Conservation (phyloP, 306 rosid genomes). For the Cicer yamashitae region DNA sequence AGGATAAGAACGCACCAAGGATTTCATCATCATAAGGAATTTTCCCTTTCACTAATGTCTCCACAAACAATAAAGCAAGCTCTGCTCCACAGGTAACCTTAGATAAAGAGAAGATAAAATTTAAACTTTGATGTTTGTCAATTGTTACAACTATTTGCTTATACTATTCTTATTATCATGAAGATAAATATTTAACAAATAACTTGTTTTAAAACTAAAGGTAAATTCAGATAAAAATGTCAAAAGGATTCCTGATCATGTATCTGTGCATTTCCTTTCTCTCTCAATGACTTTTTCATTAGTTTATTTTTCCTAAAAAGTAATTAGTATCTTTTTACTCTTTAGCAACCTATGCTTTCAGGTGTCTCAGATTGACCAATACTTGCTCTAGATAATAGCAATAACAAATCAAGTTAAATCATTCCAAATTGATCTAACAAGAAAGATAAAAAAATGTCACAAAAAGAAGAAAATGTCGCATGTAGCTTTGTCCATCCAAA, state of each 20-base stretch:
- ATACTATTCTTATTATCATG: conserved; percentile 20
- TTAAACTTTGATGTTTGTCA: conserved; percentile 35
- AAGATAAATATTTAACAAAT: neutral
- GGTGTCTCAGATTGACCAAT: conserved; percentile 19
- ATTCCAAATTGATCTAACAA: conserved; percentile 35
- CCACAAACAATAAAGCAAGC: conserved; percentile 89
- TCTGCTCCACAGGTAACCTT: conserved; percentile 98
- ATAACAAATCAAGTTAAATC: conserved; percentile 32
- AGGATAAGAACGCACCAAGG: conserved; percentile 70
- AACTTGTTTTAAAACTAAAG: conserved; percentile 28
- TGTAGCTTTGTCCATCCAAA: neutral
- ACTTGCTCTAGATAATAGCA: neutral
- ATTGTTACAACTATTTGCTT: neutral
- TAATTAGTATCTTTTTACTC: neutral
- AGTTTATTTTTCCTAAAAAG: conserved; percentile 19
- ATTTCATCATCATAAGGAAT: conserved; percentile 65
- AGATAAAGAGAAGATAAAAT: conserved; percentile 33
- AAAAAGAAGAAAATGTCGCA: neutral
- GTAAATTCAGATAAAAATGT: conserved; percentile 28
- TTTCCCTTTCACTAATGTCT: conserved; percentile 80
- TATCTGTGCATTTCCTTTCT: neutral
- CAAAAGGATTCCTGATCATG: conserved; percentile 13
- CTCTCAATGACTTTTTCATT: neutral
- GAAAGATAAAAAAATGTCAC: neutral
- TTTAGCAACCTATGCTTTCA: conserved; percentile 32